Evolutionary conservation across 495 filamentous ascomycete genomes (phyloP), one percentile per base, ranked within the genome.

Genomic region (Daldinia vernicosa): DNA sequence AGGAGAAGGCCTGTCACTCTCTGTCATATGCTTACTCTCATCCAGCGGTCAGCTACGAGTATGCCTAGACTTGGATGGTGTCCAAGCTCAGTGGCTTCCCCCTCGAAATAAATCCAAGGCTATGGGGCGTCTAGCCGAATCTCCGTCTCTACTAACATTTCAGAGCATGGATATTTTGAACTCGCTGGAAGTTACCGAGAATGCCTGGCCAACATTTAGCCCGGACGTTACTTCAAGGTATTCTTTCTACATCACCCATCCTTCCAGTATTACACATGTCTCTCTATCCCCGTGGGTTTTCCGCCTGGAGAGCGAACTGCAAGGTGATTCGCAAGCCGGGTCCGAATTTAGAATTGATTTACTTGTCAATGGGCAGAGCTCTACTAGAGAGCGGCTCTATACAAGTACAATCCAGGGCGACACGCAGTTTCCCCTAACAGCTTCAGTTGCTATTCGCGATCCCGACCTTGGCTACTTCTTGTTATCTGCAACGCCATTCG

Each of bases 1-100:
- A 35, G 83, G 87, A 43, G 88, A 89, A 60, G 91, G 89, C 22
- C 72, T 93, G 11, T 93, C 93, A 1, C 84, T 90, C 12, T 86
- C 90, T 1, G 81, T 95, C 22, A 79, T 97, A 37, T 96, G 92
- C 76, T 78, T 97, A 1, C 82, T 92, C 4, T 92, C 91, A 4
- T 89, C 85, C 33, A 90, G 85, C 69, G 91, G 91, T 22, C 86
- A 91, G 70, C 81, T 96, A 17, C 89, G 93, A 61, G 79, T 96
- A 22, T 96, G 91, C 74, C 82, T 97, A 17, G 92, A 95, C 72
- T 75, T 93, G 2, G 89, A 93, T 33, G 92, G 91, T 0, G 87
- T 96, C 1, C 89, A 94, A 77, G 93, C 90, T 8, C 89, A 93
- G 74, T 97, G 94, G 94, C 85, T 97, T 9, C 92, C 93, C 2